Conservation (phyloP, 1,139 yeast species). For the Diutina scorzettiae region DNA sequence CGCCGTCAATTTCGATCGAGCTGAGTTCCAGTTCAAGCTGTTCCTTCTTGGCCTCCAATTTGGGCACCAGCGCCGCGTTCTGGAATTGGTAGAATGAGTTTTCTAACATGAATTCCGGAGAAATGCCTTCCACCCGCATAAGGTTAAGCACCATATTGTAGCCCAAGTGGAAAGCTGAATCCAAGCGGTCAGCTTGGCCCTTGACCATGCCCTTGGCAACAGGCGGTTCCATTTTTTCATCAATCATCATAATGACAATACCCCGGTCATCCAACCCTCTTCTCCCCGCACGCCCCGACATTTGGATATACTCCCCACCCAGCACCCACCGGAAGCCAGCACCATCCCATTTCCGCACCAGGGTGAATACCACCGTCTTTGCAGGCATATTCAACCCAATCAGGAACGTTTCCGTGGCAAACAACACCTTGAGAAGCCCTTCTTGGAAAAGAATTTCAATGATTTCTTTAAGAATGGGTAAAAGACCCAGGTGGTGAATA, state of each 20-base stretch:
- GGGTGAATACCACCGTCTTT: constrained; percentile 93
- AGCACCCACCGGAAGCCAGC: constrained; percentile 96
- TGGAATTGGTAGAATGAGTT: constrained; percentile 93
- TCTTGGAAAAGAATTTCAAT: constrained; percentile 95
- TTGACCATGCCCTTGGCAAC: constrained; percentile 99
- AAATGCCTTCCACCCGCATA: constrained; percentile 94
- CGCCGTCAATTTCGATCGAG: constrained; percentile 55
- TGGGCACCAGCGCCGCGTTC: constrained; percentile 81
- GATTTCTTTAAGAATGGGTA: constrained; percentile 92
- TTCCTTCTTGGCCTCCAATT: constrained; percentile 53
- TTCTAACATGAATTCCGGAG: constrained; percentile 95
- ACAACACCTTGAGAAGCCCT: constrained; percentile 84
- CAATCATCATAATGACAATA: constrained; percentile 97
- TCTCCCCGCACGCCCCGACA: constrained; percentile 99
- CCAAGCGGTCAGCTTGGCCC: constrained; percentile 93
- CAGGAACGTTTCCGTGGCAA: constrained; percentile 97
- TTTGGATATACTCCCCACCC: constrained; percentile 98
- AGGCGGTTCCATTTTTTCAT: constrained; percentile 98
- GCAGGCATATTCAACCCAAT: constrained; percentile 99
- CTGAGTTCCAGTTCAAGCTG: constrained; percentile 39
- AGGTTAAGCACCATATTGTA: constrained; percentile 94
- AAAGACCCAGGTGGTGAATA: constrained; percentile 92
- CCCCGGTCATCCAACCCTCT: constrained; percentile 99
- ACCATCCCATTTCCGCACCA: constrained; percentile 98
- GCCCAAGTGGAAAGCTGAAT: constrained; percentile 93